phyloP scores from a whole-genome alignment of 176 grass and related monocot species.

The Zea luxurians region DNA sequence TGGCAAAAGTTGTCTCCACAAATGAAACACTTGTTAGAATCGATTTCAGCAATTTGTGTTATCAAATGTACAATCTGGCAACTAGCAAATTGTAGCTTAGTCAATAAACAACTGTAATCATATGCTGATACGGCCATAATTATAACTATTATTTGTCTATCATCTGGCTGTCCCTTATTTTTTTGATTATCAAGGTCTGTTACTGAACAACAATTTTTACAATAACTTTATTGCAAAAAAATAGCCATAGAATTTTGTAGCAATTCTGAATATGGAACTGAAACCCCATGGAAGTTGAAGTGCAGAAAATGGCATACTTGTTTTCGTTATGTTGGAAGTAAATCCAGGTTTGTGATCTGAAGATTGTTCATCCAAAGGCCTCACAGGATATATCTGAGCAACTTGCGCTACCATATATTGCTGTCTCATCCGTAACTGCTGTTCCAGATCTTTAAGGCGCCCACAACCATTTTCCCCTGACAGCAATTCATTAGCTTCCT shows the following conservation, averaged over 20 bases:
- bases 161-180: background rate
- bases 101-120: background rate
- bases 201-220: background rate
- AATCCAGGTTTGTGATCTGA: conserved; percentile 46
- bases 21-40: background rate
- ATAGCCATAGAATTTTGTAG: background rate
- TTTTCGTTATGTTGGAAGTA: conserved; percentile 39
- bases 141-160: conserved; percentile 1
- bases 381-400: conserved; percentile 73
- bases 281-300: background rate
- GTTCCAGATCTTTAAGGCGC: conserved; percentile 50
- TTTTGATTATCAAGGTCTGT: background rate
- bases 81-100: background rate
- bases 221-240: background rate
- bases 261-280: background rate
- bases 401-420: conserved; percentile 75
- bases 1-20: background rate
- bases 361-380: conserved; percentile 57
- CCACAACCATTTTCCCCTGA: conserved; percentile 69
- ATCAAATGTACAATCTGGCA: background rate
- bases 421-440: conserved; percentile 51
- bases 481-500: conserved; percentile 72
- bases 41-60: background rate
- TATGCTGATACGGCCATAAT: background rate
- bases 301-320: conserved; percentile 32